Evolutionary conservation across 345 rosid species (phyloP).

Genomic region (Eucalyptus pauciflora): DNA sequence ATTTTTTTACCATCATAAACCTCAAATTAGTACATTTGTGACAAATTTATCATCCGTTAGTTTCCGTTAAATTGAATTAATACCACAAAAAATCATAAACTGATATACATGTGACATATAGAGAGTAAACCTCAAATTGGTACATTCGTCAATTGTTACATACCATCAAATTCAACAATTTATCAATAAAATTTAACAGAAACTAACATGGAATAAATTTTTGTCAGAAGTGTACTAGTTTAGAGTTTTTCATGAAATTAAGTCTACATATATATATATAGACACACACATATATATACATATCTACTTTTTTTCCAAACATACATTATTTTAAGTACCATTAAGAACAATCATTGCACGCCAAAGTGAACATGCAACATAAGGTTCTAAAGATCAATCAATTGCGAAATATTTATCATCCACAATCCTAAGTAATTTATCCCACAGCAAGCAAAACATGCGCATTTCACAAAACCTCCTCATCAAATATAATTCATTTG

Average conservation of each 20-base stretch:
- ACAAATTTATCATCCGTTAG: too few species aligned
- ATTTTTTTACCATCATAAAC: too few species aligned
- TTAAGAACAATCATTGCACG: neutral
- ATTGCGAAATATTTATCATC: neutral
- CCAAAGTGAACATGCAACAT: neutral
- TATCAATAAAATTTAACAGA: rapidly evolving
- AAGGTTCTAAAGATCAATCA: neutral
- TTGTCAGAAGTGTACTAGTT: rapidly evolving
- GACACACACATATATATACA: too few species aligned
- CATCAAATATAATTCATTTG: neutral
- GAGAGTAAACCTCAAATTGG: too few species aligned
- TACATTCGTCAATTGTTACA: too few species aligned
- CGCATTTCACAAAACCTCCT: neutral
- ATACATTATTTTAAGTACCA: neutral
- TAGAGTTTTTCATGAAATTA: rapidly evolving
- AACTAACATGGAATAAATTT: rapidly evolving
- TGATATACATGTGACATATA: rapidly evolving
- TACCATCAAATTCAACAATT: too few species aligned
- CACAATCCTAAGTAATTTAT: neutral
- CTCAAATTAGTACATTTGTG: too few species aligned
- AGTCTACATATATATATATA: too few species aligned
- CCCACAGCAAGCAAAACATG: neutral
- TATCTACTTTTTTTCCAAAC: neutral
- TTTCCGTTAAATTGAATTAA: too few species aligned
- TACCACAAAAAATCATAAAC: too few species aligned